A percentile compares a stretch with the other conserved stretches of the same genome.
phyloP scores from a whole-genome alignment of 2,329 filamentous ascomycete genomes.

The Penicillium sp. region DNA sequence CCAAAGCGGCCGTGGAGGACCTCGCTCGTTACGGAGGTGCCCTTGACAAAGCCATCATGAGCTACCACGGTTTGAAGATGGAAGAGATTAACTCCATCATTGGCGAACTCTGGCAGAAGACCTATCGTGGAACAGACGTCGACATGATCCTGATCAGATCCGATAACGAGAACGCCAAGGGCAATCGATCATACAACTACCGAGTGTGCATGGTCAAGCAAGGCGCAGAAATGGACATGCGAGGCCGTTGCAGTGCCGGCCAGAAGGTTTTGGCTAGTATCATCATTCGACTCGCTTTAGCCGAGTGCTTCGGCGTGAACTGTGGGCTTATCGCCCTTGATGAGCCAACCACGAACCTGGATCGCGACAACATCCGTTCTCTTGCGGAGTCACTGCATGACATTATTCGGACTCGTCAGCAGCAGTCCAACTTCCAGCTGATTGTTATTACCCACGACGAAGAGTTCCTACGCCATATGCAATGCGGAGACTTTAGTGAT shows the following conservation, averaged over 20 bases:
- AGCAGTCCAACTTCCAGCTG: slow-evolving; percentile 93
- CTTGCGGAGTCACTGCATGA: slow-evolving; percentile 79
- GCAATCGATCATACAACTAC: slow-evolving; percentile 90
- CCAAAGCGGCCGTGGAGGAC: slow-evolving; percentile 89
- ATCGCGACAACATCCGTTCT: slow-evolving; percentile 89
- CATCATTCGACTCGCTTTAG: slow-evolving; percentile 92
- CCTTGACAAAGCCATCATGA: slow-evolving; percentile 95
- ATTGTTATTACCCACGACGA: slow-evolving; percentile 99
- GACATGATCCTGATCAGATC: slow-evolving; percentile 95
- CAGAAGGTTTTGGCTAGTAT: slow-evolving; percentile 97
- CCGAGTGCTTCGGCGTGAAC: slow-evolving; percentile 93
- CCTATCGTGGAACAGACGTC: slow-evolving; percentile 95
- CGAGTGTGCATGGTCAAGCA: slow-evolving; percentile 97
- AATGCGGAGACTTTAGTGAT: slow-evolving; percentile 89
- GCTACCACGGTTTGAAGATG: slow-evolving; percentile 95
- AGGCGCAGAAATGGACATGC: slow-evolving; percentile 98
- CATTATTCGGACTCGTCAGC: slow-evolving; percentile 79
- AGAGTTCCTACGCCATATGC: slow-evolving; percentile 90
- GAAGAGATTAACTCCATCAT: slow-evolving; percentile 95
- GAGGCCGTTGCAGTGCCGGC: slow-evolving; percentile 90
- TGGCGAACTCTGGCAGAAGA: slow-evolving; percentile 93
- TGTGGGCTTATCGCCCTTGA: slow-evolving; percentile 96
- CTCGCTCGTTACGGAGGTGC: slow-evolving; percentile 77
- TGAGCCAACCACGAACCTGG: slow-evolving; percentile 95
- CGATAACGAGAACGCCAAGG: slow-evolving; percentile 73